phyloP scores from a whole-genome alignment of 2,329 filamentous ascomycete species.

The Apiospora pterosperma region DNA sequence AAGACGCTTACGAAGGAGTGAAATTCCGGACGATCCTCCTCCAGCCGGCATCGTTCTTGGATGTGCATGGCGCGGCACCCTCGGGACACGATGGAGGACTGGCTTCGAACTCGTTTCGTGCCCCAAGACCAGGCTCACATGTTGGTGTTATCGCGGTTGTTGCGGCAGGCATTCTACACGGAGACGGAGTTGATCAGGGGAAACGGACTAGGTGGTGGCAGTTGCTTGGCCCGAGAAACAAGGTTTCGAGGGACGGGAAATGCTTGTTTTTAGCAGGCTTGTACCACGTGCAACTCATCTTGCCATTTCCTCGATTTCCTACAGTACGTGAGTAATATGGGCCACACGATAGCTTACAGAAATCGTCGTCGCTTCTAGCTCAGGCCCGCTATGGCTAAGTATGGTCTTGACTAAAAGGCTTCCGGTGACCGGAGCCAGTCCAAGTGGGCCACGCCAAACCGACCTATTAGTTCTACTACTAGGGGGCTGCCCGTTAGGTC shows the following conservation, averaged over 20 bases:
- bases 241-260: neutral
- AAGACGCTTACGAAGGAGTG: slow-evolving; percentile 37
- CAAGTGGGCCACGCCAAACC: neutral
- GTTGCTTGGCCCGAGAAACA: neutral
- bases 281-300: neutral
- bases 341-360: neutral
- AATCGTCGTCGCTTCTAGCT: neutral
- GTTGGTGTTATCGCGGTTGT: neutral
- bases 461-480: neutral
- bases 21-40: slow-evolving; percentile 38
- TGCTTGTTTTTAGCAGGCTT: neutral
- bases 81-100: neutral
- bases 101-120: neutral
- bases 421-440: neutral
- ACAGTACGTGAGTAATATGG: neutral
- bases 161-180: neutral
- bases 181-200: neutral
- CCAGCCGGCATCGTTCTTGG: slow-evolving; percentile 20
- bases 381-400: neutral
- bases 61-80: neutral
- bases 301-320: neutral
- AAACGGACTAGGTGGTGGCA: neutral
- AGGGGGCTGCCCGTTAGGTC: neutral
- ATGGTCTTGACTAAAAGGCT: neutral
- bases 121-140: neutral